phyloP scores from a whole-genome alignment of 192 early-diverging fungal genomes.

The Endogone sp. region DNA sequence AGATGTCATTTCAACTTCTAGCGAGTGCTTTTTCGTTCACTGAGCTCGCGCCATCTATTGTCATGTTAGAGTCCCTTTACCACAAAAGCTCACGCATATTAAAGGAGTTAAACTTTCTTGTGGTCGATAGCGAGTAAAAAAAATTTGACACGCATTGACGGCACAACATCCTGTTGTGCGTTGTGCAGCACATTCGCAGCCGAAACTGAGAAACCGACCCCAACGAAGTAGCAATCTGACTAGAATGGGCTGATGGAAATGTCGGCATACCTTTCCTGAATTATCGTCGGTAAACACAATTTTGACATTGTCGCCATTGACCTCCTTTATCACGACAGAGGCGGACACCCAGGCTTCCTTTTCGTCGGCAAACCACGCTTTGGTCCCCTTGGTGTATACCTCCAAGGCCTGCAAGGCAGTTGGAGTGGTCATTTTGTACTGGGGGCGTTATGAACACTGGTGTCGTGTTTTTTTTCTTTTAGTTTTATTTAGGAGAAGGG shows the following conservation, averaged over 20 bases:
- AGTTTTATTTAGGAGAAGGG: slow-evolving; percentile 2
- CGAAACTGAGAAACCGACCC: too few species aligned
- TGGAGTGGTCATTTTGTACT: slow-evolving; percentile 12
- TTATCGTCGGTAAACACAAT: slow-evolving; percentile 59
- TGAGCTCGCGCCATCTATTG: not conserved
- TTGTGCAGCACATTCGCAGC: too few species aligned
- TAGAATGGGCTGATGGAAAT: not conserved
- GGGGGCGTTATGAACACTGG: not conserved
- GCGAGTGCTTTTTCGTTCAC: not conserved
- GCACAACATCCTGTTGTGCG: too few species aligned
- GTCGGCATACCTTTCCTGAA: slow-evolving; percentile 42
- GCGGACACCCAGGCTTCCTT: slow-evolving; percentile 84
- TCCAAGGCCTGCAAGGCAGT: slow-evolving; percentile 42
- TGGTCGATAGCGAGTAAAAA: too few species aligned
- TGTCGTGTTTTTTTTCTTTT: not conserved
- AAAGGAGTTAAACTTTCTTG: too few species aligned
- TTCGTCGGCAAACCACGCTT: slow-evolving; percentile 87
- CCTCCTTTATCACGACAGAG: slow-evolving; percentile 46
- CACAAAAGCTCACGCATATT: too few species aligned
- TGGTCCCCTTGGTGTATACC: slow-evolving; percentile 66
- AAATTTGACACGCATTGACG: too few species aligned
- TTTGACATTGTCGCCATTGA: slow-evolving; percentile 54
- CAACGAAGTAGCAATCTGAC: not conserved
- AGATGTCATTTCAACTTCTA: not conserved
- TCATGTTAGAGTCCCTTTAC: too few species aligned